Base-by-base conservation (phyloP, 306 rosid genomes). In the peach (Prunus persica) region DNA sequence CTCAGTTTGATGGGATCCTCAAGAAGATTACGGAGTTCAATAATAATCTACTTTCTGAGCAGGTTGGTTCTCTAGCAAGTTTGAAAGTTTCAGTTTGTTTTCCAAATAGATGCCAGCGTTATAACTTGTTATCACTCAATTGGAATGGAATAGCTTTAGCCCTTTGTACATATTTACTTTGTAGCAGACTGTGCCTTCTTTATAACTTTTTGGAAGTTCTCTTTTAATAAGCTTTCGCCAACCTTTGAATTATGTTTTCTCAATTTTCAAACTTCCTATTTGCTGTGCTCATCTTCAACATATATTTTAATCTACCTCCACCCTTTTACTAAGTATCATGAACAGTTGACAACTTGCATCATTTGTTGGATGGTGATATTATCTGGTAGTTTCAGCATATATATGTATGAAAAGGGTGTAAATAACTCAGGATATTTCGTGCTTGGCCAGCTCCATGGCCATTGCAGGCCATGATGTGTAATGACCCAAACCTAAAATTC, bases 1-100 rank as follows among this genome's bases (percentile, higher is more conserved):
- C 98, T 73, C 93, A 85, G 82, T 94, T 90, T 84, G 98, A 94
- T 71, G 97, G 95, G 83, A 94, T 94, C 83, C 93, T 94, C 55
- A 94, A 92, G 88, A 94, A 94, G 89, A 87, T 94, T 60, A 87
- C 84, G 2, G 98, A 94, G 85, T 92, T 94, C 85, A 94, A 90
- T 80, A 86, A 66, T 81, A 72, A 84, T 32, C 76, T 94, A 76
- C 84, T 78, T 49, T 82, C 93, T 50, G 91, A 94, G 75, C 90
- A 84, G 93, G 98, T 87, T 82, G 52, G 83, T 77, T 24, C 20
- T 61, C 58, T 54, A 51, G 45, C 80, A 63, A 25, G 76, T 55
- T 49, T 61, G 71, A 22, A 38, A 7, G 13, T 71, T 78, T 56
- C n/a, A 15, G 7, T 30, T 27, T 57, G 6, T 70, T 28, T 63